phyloP scores from a whole-genome alignment of 495 filamentous ascomycete species.

The Xylaria scruposa region DNA sequence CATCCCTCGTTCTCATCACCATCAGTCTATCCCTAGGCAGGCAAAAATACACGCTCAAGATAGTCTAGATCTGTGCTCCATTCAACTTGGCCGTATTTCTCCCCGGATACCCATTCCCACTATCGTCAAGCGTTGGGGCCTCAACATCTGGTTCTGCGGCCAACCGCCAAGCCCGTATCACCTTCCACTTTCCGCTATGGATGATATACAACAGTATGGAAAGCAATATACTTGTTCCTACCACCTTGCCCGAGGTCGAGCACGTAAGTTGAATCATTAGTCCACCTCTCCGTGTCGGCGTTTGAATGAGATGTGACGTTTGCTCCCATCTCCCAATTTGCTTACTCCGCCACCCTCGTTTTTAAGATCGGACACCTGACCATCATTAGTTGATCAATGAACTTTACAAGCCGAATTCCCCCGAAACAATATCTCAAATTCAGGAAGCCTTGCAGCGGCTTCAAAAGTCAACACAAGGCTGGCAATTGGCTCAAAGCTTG shows the following conservation, averaged over 20 bases:
- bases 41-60: not conserved
- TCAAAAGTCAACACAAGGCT: slow-evolving; percentile 80
- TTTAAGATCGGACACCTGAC: slow-evolving; percentile 24
- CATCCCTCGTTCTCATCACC: not conserved
- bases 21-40: not conserved
- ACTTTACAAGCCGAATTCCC: slow-evolving; percentile 73
- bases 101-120: not conserved
- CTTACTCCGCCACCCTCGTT: slow-evolving; percentile 22
- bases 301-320: not conserved
- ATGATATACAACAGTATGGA: slow-evolving; percentile 37
- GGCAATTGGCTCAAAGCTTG: slow-evolving; percentile 81
- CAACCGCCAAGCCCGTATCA: slow-evolving; percentile 15
- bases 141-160: not conserved
- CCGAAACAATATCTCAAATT: slow-evolving; percentile 66
- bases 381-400: slow-evolving; percentile 61
- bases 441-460: slow-evolving; percentile 78
- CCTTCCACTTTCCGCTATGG: slow-evolving; percentile 34
- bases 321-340: not conserved
- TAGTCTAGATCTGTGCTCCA: not conserved
- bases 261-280: slow-evolving; percentile 30
- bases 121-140: slow-evolving; percentile 6
- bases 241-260: slow-evolving; percentile 39
- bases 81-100: not conserved
- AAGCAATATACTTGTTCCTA: slow-evolving; percentile 29
- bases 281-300: not conserved